phyloP scores from a whole-genome alignment of 345 rosid species.

The Eucalyptus sp. region DNA sequence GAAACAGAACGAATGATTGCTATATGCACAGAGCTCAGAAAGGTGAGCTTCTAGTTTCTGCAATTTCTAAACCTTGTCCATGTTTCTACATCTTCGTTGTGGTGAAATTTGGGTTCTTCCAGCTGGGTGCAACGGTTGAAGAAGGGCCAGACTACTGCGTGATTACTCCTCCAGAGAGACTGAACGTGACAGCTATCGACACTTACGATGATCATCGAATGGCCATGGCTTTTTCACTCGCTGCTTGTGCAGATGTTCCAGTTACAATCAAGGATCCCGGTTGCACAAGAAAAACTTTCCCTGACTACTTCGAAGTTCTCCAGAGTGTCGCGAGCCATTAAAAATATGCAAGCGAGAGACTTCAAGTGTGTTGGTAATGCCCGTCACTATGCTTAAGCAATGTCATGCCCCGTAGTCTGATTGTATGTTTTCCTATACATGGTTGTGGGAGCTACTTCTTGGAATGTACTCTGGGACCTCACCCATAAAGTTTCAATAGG shows the following conservation, averaged over 20 bases:
- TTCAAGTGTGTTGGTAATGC: background rate
- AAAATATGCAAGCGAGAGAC: background rate
- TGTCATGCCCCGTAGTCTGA: background rate
- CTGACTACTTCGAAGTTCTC: conserved; percentile 87
- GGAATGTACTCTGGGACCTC: background rate
- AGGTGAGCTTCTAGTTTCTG: conserved; percentile 29
- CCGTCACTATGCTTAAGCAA: background rate
- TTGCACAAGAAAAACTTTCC: conserved; percentile 93
- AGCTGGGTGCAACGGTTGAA: conserved; percentile 97
- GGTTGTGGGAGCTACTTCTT: background rate
- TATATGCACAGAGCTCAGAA: conserved; percentile 86
- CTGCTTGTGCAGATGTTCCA: conserved; percentile 92
- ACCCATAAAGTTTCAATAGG: background rate
- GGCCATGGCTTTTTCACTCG: conserved; percentile 99
- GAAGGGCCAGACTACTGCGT: conserved; percentile 95
- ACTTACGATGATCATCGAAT: conserved; percentile 95
- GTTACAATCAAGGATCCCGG: conserved; percentile 90
- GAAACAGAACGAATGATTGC: conserved; percentile 98
- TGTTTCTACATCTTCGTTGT: background rate
- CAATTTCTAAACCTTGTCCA: background rate
- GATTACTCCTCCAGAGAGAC: conserved; percentile 86
- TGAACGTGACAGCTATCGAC: conserved; percentile 64
- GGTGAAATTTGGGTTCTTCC: background rate
- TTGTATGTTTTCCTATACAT: background rate
- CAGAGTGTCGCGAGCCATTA: conserved; percentile 53